These are phyloP conservation scores for Alliaria petiolata DNA, from an alignment of 345 rosid species.

Conservation along the genomic window DNA sequence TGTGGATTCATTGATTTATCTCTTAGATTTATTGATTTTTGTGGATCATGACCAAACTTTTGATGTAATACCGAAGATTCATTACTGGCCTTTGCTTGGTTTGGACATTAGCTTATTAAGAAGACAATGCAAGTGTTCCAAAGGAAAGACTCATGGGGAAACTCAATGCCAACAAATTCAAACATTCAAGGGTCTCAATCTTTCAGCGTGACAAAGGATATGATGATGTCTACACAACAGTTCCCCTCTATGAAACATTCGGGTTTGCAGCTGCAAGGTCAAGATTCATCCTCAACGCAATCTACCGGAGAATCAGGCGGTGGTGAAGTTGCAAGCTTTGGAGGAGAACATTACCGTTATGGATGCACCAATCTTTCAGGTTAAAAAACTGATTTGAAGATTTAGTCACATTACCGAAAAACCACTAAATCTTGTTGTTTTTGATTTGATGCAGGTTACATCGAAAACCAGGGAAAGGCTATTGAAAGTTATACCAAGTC, in stretches of 20 bases:
- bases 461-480: conserved; percentile 32
- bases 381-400: neutral
- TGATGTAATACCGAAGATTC: neutral
- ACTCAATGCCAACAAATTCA: conserved; percentile 14
- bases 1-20: neutral
- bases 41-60: neutral
- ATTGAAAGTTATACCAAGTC: conserved; percentile 37
- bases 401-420: neutral
- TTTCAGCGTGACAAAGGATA: conserved; percentile 16
- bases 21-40: conserved; percentile 11
- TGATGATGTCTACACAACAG: conserved; percentile 28
- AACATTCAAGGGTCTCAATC: conserved; percentile 23
- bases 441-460: conserved; percentile 40
- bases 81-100: conserved; percentile 16
- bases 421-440: neutral
- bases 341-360: conserved; percentile 35
- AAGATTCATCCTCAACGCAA: conserved; percentile 61
- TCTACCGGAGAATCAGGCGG: conserved; percentile 61
- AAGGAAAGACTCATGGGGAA: conserved; percentile 15
- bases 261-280: conserved; percentile 44
- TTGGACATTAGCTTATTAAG: conserved; percentile 15
- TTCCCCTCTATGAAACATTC: conserved; percentile 35
- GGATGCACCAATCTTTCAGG: conserved; percentile 30
- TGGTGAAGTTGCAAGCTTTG: conserved; percentile 46
- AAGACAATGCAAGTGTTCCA: conserved; percentile 35